Evolutionary conservation across 1,284 basidiomycete genomes (phyloP).

Genomic region (Coniferiporia sulphurascens): DNA sequence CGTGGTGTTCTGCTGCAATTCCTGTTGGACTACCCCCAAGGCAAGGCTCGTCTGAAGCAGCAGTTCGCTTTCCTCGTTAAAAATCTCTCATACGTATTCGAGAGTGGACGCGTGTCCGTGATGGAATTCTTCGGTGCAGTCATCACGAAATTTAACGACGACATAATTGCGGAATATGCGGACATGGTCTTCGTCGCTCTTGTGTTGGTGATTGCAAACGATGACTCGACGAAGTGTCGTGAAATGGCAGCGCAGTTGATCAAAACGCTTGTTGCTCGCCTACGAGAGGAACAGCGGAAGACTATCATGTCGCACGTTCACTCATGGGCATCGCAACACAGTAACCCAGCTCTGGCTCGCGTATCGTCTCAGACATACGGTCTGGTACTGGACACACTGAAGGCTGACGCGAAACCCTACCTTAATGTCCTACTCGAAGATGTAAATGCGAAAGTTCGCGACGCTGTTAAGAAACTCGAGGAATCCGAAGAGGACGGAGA

Average conservation of each 20-base stretch:
- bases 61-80: conserved; percentile 93
- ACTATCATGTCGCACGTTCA: conserved; percentile 70
- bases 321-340: conserved; percentile 71
- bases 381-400: conserved; percentile 66
- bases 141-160: conserved; percentile 79
- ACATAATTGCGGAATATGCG: conserved; percentile 75
- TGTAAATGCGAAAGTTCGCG: conserved; percentile 45
- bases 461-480: conserved; percentile 39
- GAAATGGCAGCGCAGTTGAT: conserved; percentile 84
- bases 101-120: conserved; percentile 87
- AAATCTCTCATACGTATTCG: conserved; percentile 89
- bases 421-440: conserved; percentile 56
- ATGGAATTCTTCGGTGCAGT: conserved; percentile 87
- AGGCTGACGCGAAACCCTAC: conserved; percentile 44
- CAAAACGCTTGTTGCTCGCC: conserved; percentile 65
- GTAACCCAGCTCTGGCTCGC: conserved; percentile 57
- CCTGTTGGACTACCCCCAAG: conserved; percentile 97
- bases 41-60: conserved; percentile 81
- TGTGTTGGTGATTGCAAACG: conserved; percentile 92
- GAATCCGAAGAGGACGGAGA: conserved; percentile 27
- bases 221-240: conserved; percentile 84
- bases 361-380: conserved; percentile 83
- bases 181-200: conserved; percentile 91
- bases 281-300: conserved; percentile 59
- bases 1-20: conserved; percentile 91